A percentile compares a stretch with the other conserved stretches of the same genome.
These are phyloP conservation scores for Fragaria nilgerrensis DNA, from an alignment of 306 rosid genomes.

Conservation along the genomic window DNA sequence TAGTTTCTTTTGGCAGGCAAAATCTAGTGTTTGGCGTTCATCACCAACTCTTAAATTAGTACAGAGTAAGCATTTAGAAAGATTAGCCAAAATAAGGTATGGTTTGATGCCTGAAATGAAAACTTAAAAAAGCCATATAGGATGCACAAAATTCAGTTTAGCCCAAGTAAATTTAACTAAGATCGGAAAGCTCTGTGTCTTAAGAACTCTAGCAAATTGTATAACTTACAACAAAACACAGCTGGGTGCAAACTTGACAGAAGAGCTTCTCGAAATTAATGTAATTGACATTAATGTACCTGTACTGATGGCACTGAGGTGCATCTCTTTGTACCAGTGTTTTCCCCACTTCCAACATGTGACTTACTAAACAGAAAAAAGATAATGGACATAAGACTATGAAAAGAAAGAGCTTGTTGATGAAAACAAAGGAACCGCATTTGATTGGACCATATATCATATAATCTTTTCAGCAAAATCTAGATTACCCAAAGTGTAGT, in stretches of 20 bases:
- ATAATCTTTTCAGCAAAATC: neutral
- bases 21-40: neutral
- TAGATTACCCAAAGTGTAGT: slow-evolving; percentile 59
- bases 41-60: neutral
- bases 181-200: neutral
- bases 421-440: neutral
- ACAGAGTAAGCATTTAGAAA: neutral
- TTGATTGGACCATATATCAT: neutral
- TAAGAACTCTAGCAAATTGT: neutral
- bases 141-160: neutral
- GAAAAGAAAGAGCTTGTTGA: neutral
- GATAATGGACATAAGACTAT: neutral
- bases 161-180: neutral
- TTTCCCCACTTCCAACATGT: slow-evolving; percentile 72
- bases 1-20: neutral
- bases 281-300: slow-evolving; percentile 32
- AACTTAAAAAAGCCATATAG: neutral
- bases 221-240: neutral
- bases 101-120: neutral
- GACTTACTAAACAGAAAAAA: slow-evolving; percentile 47
- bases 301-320: slow-evolving; percentile 50
- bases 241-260: neutral
- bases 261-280: neutral
- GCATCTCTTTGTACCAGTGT: slow-evolving; percentile 56
- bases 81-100: neutral